These are phyloP conservation scores for Hymenoscyphus repandus DNA, from an alignment of 2,329 filamentous ascomycete genomes.

Conservation along the genomic window DNA sequence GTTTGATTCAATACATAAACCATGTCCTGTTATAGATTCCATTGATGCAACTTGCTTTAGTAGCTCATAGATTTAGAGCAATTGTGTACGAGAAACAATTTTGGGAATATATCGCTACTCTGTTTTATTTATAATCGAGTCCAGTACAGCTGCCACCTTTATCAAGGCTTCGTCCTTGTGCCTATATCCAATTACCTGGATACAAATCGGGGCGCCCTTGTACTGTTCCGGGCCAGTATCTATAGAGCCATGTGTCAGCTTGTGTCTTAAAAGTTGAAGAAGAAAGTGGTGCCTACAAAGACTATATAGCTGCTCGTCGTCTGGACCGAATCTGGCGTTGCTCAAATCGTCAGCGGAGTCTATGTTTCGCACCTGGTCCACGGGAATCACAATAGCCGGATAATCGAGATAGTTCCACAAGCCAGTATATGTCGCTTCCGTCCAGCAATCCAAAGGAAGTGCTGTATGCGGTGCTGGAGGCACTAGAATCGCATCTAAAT, in stretches of 20 bases:
- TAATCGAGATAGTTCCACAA: conserved; percentile 55
- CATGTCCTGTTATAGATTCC: conserved; percentile 21
- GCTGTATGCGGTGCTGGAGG: conserved; percentile 47
- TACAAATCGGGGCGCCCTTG: conserved; percentile 24
- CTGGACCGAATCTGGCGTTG: conserved; percentile 25
- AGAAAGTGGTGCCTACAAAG: conserved; percentile 21
- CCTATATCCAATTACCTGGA: conserved; percentile 32
- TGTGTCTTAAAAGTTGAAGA: conserved; percentile 8
- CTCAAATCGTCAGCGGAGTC: conserved; percentile 22
- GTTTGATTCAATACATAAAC: conserved; percentile 27
- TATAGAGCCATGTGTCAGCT: conserved; percentile 9
- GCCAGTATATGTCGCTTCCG: conserved; percentile 47
- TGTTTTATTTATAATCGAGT: conserved; percentile 23
- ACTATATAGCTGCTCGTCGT: conserved; percentile 21
- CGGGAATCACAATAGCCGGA: conserved; percentile 47
- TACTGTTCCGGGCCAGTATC: conserved; percentile 30
- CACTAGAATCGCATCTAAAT: conserved; percentile 45
- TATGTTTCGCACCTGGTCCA: conserved; percentile 27
- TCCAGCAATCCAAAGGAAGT: conserved; percentile 38
- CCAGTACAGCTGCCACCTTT: conserved; percentile 24
- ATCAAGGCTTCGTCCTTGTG: conserved; percentile 29
- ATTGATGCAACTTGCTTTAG: conserved; percentile 7
- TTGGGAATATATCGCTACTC: not conserved
- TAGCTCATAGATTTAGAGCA: conserved; percentile 3
- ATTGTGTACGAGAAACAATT: conserved; percentile 4